Evolutionary conservation across 768 basidiomycete species (phyloP).

Genomic region (Tulasnella sp.): DNA sequence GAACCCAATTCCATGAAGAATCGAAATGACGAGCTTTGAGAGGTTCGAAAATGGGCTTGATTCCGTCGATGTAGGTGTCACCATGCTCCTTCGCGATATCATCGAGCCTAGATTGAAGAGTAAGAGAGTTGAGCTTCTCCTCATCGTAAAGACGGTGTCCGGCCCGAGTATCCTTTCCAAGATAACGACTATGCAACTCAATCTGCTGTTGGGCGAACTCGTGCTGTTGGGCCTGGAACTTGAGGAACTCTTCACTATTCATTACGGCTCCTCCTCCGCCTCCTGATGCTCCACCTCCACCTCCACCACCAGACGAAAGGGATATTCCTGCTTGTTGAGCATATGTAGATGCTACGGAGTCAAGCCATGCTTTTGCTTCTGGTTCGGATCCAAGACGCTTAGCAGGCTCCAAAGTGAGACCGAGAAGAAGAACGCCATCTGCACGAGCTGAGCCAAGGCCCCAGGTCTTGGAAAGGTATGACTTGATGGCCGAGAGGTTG

Average conservation of each 20-base stretch:
- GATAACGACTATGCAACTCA: conserved; percentile 93
- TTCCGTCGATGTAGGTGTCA: conserved; percentile 84
- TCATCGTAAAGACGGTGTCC: conserved; percentile 82
- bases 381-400: conserved; percentile 84
- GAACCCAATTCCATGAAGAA: conserved; percentile 99
- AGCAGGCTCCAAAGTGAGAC: conserved; percentile 82
- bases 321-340: conserved; percentile 83
- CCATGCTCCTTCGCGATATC: conserved; percentile 85
- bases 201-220: conserved; percentile 86
- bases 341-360: conserved; percentile 69
- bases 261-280: conserved; percentile 70
- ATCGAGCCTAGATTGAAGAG: conserved; percentile 78
- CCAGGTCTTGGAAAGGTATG: conserved; percentile 83
- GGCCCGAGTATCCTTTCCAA: conserved; percentile 82
- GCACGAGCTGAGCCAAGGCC: conserved; percentile 84
- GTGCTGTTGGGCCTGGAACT: conserved; percentile 89
- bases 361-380: conserved; percentile 91
- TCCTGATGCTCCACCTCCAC: conserved; percentile 43
- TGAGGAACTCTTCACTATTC: conserved; percentile 96
- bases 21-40: conserved; percentile 97
- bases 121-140: conserved; percentile 59
- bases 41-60: conserved; percentile 87
- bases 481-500: conserved; percentile 83
- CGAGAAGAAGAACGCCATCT: conserved; percentile 81
- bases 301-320: conserved; percentile 53